Evolutionary conservation across 495 filamentous ascomycete species (phyloP).

Genomic region (Xylaria nigripes): DNA sequence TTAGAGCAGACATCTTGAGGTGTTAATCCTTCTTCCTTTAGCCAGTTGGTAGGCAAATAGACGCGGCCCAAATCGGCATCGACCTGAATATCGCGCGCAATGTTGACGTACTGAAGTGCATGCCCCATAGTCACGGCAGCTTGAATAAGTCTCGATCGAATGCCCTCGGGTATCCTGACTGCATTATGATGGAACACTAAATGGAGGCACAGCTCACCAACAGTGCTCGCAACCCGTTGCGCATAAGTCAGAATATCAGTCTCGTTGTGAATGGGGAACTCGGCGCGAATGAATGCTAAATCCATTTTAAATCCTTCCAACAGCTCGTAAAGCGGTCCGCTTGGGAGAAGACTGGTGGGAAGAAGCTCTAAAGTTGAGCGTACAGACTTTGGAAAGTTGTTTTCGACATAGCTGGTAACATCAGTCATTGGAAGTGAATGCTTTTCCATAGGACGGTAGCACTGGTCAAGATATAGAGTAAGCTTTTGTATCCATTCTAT

Average conservation of each 20-base stretch:
- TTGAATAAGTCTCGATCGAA: constrained; percentile 26
- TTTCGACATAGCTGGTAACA: constrained; percentile 27
- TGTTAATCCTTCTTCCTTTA: constrained; percentile 45
- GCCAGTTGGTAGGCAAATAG: constrained; percentile 55
- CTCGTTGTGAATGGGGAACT: constrained; percentile 49
- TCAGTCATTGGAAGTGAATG: background rate
- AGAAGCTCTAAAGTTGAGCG: constrained; percentile 45
- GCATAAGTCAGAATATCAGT: constrained; percentile 50
- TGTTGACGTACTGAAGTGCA: constrained; percentile 63
- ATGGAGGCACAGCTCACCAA: constrained; percentile 55
- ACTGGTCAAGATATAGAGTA: constrained; percentile 40
- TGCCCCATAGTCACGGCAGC: constrained; percentile 55
- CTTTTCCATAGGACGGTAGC: constrained; percentile 18
- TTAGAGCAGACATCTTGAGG: constrained; percentile 43
- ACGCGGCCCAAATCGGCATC: constrained; percentile 54
- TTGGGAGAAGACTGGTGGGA: constrained; percentile 44
- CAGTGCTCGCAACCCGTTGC: constrained; percentile 55
- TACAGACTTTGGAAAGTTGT: constrained; percentile 39
- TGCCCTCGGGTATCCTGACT: constrained; percentile 15
- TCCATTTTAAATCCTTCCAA: constrained; percentile 57
- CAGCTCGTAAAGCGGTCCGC: constrained; percentile 48
- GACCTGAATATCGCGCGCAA: constrained; percentile 56
- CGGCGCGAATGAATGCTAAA: constrained; percentile 36
- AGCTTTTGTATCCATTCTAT: constrained; percentile 44
- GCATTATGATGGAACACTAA: constrained; percentile 49